These are phyloP conservation scores for Kodamaea neixiangensis DNA, from an alignment of 805 yeast species.

Conservation along the genomic window DNA sequence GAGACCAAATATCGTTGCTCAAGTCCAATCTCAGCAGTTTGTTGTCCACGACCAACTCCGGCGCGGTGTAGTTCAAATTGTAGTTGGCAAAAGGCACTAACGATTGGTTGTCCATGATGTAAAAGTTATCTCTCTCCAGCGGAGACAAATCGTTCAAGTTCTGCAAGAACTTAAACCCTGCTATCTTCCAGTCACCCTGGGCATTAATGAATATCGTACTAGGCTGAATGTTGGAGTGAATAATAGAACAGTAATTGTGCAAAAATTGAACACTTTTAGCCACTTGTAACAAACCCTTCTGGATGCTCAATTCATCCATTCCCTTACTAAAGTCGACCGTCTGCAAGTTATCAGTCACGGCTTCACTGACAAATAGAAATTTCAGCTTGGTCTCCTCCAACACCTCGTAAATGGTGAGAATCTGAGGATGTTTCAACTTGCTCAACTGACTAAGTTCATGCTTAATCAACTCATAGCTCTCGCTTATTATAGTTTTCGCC, in stretches of 20 bases:
- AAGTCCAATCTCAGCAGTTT: slow-evolving; percentile 52
- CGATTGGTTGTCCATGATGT: slow-evolving; percentile 71
- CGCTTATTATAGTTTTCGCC: slow-evolving; percentile 56
- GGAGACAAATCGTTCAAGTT: slow-evolving; percentile 51
- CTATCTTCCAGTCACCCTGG: slow-evolving; percentile 91
- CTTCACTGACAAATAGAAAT: slow-evolving; percentile 82
- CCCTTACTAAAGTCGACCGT: slow-evolving; percentile 28
- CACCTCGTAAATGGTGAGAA: slow-evolving; percentile 82
- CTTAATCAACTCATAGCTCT: slow-evolving; percentile 64
- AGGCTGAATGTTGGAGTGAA: slow-evolving; percentile 81
- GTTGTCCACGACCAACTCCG: slow-evolving; percentile 70
- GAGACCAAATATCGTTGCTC: slow-evolving; percentile 79
- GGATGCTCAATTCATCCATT: slow-evolving; percentile 70
- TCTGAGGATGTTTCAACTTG: slow-evolving; percentile 85
- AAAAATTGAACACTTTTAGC: slow-evolving; percentile 79
- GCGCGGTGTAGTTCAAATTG: slow-evolving; percentile 77
- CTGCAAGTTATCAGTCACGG: slow-evolving; percentile 58
- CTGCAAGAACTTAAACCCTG: slow-evolving; percentile 61
- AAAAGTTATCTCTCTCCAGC: slow-evolving; percentile 55
- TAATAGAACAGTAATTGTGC: slow-evolving; percentile 71
- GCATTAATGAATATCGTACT: slow-evolving; percentile 72
- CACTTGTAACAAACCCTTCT: slow-evolving; percentile 80
- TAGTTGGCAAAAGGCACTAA: slow-evolving; percentile 77
- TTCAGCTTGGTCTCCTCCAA: slow-evolving; percentile 81
- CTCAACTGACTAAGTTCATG: slow-evolving; percentile 71